Evolutionary conservation across 2,329 filamentous ascomycete genomes (phyloP).

Genomic region (Aspergillus pseudotamarii): DNA sequence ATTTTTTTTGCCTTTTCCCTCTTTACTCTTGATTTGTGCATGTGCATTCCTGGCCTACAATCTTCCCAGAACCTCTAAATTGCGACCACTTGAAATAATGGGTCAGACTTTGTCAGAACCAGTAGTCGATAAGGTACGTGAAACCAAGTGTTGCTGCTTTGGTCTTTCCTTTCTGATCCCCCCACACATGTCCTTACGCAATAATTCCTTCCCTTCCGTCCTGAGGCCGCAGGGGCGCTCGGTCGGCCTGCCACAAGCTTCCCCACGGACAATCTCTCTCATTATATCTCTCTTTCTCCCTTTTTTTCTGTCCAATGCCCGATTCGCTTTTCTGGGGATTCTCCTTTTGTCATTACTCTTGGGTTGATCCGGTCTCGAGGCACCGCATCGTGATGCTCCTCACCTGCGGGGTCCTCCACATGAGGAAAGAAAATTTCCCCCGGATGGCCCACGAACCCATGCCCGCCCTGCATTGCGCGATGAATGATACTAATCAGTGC

Average conservation of each 20-base stretch:
- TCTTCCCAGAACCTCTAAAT: constrained; percentile 13
- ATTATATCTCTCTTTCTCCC: neutral
- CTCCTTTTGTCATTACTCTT: neutral
- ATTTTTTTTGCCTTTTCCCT: constrained; percentile 9
- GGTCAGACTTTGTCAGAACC: constrained; percentile 99
- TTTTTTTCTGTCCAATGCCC: neutral
- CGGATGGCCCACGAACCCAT: constrained; percentile 10
- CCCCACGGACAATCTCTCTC: neutral
- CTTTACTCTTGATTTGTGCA: constrained; percentile 4
- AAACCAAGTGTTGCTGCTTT: constrained; percentile 10
- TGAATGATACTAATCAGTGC: constrained; percentile 8
- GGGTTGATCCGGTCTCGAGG: neutral
- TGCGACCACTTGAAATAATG: constrained; percentile 62
- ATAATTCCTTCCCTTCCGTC: constrained; percentile 21
- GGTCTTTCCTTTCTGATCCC: constrained; percentile 26
- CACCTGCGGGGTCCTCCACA: constrained; percentile 20
- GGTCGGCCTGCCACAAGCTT: constrained; percentile 1
- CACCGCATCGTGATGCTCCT: constrained; percentile 12
- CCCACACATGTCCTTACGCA: constrained; percentile 29
- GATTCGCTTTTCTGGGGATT: neutral
- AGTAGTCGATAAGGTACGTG: constrained; percentile 93
- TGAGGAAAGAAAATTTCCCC: constrained; percentile 19
- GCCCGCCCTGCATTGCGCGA: constrained; percentile 8
- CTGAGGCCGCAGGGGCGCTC: constrained; percentile 7
- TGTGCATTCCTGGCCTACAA: constrained; percentile 15